Base-by-base conservation (phyloP, 371 early-diverging fungal species). In the Saksenaea vasiformis region DNA sequence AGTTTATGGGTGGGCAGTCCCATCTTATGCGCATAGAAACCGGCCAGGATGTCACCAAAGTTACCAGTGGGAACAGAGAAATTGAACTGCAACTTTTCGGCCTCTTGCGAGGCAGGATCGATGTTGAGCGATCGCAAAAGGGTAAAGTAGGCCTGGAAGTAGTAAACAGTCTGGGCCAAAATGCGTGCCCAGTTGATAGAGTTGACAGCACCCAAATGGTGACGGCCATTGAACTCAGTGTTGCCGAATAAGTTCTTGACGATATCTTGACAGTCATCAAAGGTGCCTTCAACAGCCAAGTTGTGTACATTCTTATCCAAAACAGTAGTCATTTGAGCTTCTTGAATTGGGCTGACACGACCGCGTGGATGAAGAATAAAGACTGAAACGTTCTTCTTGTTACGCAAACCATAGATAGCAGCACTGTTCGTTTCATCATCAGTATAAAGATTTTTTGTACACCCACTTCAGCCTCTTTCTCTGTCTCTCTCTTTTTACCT, bases 151-250 rank as follows among this genome's bases (percentile, higher is more conserved):
- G 98, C 86, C 69, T 94, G 85, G 83, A 96, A 96, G 80, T 98
- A 98, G 81, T 98, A 98, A 24, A 89, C 87, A 44, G 90, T 97
- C 78, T 98, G 98, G 9, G 94, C 96, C 55, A 98, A 82, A 60
- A 98, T 98, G 61, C 98, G 89, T 3, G 97, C 98, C 96, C 96
- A 96, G 85, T 98, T 98, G 85, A 98, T 98, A n/a, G 97, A 96
- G 80, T 98, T 98, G 76, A 98, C 89, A 31, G 98, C 98, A 57
- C 94, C 97, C 47, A 98, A 86, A 56, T 90, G 85, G 73, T 93
- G 88, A 55, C 87, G 79, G 53, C 70, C 66, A 58, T 89, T 89
- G 79, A 97, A 96, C 15, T 79, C 86, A 28, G 75, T 74, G 70
- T 95, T 91, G 35, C 86, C 86, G 73, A 98, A 98, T 67, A 95